Conservation (phyloP, 1,284 basidiomycete genomes). For the Boletus semigastroideus region DNA sequence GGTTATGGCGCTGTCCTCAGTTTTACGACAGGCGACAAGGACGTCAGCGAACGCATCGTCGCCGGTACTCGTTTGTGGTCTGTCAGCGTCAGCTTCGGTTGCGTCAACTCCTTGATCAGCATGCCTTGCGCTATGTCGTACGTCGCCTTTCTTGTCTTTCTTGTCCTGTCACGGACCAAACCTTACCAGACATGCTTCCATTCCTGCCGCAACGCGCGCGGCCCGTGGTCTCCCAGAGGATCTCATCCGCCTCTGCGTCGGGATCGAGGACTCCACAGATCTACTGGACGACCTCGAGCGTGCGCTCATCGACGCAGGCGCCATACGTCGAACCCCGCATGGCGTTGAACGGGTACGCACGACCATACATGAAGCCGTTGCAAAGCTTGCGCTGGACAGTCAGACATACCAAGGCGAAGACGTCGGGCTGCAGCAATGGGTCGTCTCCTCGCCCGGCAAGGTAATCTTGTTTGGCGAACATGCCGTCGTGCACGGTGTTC, state of each 20-base stretch:
- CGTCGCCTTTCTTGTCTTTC: constrained; percentile 38
- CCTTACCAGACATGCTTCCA: constrained; percentile 84
- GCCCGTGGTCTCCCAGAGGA: constrained; percentile 96
- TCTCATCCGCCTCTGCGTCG: constrained; percentile 96
- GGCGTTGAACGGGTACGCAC: constrained; percentile 38
- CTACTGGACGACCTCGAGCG: constrained; percentile 94
- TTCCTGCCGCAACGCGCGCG: constrained; percentile 90
- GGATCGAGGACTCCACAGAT: constrained; percentile 95
- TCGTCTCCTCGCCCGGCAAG: constrained; percentile 95
- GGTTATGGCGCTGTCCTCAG: constrained; percentile 94
- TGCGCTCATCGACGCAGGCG: constrained; percentile 89
- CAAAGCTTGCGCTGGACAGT: constrained; percentile 54
- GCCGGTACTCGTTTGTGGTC: constrained; percentile 94
- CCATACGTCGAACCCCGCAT: constrained; percentile 62
- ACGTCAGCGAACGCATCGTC: constrained; percentile 89
- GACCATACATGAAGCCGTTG: constrained; percentile 61
- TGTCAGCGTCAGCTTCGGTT: constrained; percentile 97
- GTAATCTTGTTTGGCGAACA: constrained; percentile 99
- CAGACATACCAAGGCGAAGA: constrained; percentile 11
- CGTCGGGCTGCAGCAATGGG: constrained; percentile 48
- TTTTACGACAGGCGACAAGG: constrained; percentile 93
- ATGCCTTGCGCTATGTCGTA: constrained; percentile 99
- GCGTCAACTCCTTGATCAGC: constrained; percentile 96
- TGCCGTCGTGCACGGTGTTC: constrained; percentile 98
- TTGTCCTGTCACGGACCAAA: constrained; percentile 9